These are phyloP conservation scores for Rhodotorula sp. DNA, from an alignment of 1,284 basidiomycete genomes.

Conservation along the genomic window DNA sequence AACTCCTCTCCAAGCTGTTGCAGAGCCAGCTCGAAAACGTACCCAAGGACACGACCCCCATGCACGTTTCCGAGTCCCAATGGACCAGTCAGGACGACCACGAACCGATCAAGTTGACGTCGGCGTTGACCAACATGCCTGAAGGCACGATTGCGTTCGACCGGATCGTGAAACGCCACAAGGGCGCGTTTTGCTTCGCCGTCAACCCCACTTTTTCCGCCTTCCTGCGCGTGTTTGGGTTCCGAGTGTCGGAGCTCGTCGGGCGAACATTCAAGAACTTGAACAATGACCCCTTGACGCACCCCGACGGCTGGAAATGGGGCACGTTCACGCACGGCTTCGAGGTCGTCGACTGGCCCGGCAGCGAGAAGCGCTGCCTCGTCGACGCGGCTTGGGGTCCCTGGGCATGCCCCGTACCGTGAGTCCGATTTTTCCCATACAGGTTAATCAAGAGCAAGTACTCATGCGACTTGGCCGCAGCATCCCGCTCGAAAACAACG, in stretches of 20 bases:
- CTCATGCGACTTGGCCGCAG: not conserved
- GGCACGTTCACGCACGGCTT: constrained; percentile 33
- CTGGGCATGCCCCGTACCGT: constrained; percentile 18
- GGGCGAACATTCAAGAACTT: constrained; percentile 25
- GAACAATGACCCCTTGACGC: constrained; percentile 29
- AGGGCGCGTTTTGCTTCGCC: constrained; percentile 35
- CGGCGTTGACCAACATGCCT: constrained; percentile 24
- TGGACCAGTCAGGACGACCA: constrained; percentile 1
- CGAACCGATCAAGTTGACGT: constrained; percentile 19
- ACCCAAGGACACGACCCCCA: constrained; percentile 30
- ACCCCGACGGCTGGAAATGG: constrained; percentile 34
- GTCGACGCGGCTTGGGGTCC: constrained; percentile 35
- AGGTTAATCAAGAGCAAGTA: no score
- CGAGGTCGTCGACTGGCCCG: constrained; percentile 30
- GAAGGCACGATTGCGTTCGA: constrained; percentile 18
- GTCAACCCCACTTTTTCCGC: constrained; percentile 29
- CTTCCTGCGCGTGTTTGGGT: constrained; percentile 25
- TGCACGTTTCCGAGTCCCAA: constrained; percentile 27
- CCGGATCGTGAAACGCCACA: constrained; percentile 16
- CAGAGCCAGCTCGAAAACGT: constrained; percentile 28
- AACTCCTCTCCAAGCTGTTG: constrained; percentile 16
- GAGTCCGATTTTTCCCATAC: not conserved
- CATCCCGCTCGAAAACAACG: constrained; percentile 18
- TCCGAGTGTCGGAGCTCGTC: constrained; percentile 28
- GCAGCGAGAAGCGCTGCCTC: constrained; percentile 20